Evolutionary conservation across 2,329 filamentous ascomycete species (phyloP), one percentile per base, ranked within the genome.

Genomic region (Penicillium freii): DNA sequence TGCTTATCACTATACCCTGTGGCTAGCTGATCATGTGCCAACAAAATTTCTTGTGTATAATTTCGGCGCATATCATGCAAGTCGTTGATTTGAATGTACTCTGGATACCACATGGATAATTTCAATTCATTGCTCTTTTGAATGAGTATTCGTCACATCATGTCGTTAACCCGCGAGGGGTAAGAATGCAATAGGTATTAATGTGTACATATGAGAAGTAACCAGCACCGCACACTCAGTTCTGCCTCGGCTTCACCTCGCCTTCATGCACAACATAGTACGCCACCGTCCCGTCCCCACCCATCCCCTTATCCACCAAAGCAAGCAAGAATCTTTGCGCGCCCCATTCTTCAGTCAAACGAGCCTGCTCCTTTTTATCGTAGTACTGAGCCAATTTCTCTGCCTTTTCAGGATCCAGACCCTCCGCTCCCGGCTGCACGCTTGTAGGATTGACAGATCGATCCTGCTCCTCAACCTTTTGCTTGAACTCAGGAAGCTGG

Each of bases 251-350:
- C 73, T 87, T 87, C 29, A 87, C 83, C 51, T 84, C 78, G 5
- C 84, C 85, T 67, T 87, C 84, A 64, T 86, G 83, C 48, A 87
- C 78, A 60, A 87, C 80, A 68, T 88, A 88, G 69, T 87, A 88
- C 38, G 85, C 83, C 31, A 87, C 78, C 1, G 85, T 87, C 42
- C 84, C 85, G 68, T 87, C 85, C 8, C 78, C 78, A 33, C 77
- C 78, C 67, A 73, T 72, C 3, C 70, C 71, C 58, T 73, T 71
- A 66, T 85, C 80, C 51, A 84, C 74, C 62, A 85, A 84, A 6
- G 82, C 83, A 53, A 87, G 69, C 29, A 88, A 63, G 15, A 85
- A 68, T 48, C 84, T 74, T 73, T 86, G 87, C 33, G 73, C 71
- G 54, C 77, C 77, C 71, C 76, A 77, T 62, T 78, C 72, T 46